phyloP scores from a whole-genome alignment of 2,329 filamentous ascomycete genomes.

The Pezicula rhizophila region DNA sequence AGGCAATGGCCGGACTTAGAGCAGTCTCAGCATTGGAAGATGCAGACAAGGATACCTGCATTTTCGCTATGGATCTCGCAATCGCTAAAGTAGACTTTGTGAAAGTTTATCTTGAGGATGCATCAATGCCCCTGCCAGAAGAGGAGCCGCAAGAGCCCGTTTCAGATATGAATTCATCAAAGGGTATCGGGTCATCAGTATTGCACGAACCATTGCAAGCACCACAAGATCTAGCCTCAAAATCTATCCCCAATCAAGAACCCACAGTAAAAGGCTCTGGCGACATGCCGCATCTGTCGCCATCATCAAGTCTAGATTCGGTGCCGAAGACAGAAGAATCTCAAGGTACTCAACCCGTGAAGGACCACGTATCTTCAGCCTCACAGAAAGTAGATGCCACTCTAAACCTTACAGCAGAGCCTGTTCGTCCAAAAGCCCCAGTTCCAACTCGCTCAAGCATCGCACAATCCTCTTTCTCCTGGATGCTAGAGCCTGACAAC shows the following conservation, averaged over 20 bases:
- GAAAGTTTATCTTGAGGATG: constrained; percentile 55
- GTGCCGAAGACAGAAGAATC: background rate
- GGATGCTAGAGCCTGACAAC: constrained; percentile 59
- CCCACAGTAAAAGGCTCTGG: background rate
- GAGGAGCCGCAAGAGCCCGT: constrained; percentile 6
- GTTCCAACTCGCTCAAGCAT: constrained; percentile 59
- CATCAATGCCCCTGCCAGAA: constrained; percentile 43
- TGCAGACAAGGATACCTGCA: constrained; percentile 33
- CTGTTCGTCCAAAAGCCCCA: constrained; percentile 28
- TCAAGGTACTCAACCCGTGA: background rate
- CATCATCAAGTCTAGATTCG: background rate
- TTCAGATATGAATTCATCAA: background rate
- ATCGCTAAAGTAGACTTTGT: constrained; percentile 60
- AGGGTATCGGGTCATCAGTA: too few species aligned
- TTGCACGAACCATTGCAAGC: background rate
- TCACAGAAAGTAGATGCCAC: background rate
- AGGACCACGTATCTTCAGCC: background rate
- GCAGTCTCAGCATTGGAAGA: constrained; percentile 47
- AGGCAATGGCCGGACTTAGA: constrained; percentile 58
- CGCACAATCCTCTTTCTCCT: constrained; percentile 70
- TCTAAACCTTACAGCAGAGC: background rate
- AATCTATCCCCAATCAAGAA: background rate
- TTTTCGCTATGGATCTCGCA: constrained; percentile 51
- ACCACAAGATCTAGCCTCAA: background rate
- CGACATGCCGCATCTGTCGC: too few species aligned